Base-by-base conservation (phyloP, 2,329 filamentous ascomycete species). In the Ascocoryne sarcoides region DNA sequence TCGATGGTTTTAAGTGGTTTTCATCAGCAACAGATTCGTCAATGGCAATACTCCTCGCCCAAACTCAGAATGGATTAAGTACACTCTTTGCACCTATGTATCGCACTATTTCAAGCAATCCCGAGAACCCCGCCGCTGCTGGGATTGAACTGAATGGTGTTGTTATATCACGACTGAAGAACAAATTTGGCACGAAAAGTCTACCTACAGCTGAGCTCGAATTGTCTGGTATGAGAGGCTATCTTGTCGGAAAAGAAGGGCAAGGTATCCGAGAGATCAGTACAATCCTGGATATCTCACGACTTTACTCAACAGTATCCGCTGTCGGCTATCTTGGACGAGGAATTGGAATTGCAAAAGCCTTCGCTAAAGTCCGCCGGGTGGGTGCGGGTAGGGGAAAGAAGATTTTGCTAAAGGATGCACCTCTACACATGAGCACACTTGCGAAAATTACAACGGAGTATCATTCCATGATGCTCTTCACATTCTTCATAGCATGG, bases 121-220 rank as follows among this genome's bases (percentile, higher is more conserved):
- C 23, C 7, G 23, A 7, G 12, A 26, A 26, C 12, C 12, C 23
- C 23, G 57, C 45, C 31, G 10, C 21, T 2, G 4, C 10, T 4
- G 40, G 43, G 40, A 65, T 60, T 2, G 68, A 73, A 38, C 66
- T 80, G 9, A 87, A 87, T 53, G 82, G 82, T 2, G 66, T 87
- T 7, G 66, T 66, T 7, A 82, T 86, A 47, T 75, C 80, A 42
- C 70, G 82, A 0, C 64, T 88, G 12, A 87, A 88, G 62, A 74
- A 75, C 58, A 88, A 87, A 54, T 68, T 84, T 3, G 83, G 82
- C 18, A 87, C 82, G 0, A 74, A 74, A 34, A 68, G 77, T 0
- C 64, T 88, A 0, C 82, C 83, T 0, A 87, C 83, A 0, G 83
- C 82, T 0, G 82, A 88, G 57, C 68, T 88, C 0, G 79, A 81